Percentiles rank a stretch among this genome's conserved stretches.
phyloP scores from a whole-genome alignment of 225 moss, liverwort and hornwort genomes.

The Neckera pumila region DNA sequence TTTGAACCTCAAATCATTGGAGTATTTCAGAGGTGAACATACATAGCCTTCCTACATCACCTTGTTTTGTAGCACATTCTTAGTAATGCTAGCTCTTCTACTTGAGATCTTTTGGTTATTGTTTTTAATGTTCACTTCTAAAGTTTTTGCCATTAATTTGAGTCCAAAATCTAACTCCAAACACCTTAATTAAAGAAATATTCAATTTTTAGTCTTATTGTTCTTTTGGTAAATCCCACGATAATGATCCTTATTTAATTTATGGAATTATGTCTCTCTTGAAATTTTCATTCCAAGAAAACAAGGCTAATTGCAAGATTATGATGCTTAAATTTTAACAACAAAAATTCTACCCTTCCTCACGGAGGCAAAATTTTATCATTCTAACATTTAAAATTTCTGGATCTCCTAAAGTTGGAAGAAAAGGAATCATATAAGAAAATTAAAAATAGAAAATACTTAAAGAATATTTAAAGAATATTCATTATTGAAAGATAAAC shows the following conservation, averaged over 20 bases:
- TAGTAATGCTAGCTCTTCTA: too few species aligned
- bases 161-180: not conserved
- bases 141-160: not conserved
- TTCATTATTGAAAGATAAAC: not conserved
- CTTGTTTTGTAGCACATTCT: not conserved
- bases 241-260: not conserved
- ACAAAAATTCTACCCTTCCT: not conserved
- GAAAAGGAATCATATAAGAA: too few species aligned
- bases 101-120: not conserved
- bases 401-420: not conserved
- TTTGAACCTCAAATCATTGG: not conserved
- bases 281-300: too few species aligned
- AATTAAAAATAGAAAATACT: not conserved
- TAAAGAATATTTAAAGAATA: not conserved
- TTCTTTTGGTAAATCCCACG: not conserved
- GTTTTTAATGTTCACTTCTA: not conserved
- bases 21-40: not conserved
- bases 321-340: not conserved
- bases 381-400: not conserved
- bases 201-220: not conserved
- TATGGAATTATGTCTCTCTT: not conserved
- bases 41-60: not conserved
- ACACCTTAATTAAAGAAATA: not conserved
- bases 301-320: not conserved
- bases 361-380: not conserved